Conservation (phyloP, 2,329 filamentous ascomycete genomes). For the Paradendryphiella salina region DNA sequence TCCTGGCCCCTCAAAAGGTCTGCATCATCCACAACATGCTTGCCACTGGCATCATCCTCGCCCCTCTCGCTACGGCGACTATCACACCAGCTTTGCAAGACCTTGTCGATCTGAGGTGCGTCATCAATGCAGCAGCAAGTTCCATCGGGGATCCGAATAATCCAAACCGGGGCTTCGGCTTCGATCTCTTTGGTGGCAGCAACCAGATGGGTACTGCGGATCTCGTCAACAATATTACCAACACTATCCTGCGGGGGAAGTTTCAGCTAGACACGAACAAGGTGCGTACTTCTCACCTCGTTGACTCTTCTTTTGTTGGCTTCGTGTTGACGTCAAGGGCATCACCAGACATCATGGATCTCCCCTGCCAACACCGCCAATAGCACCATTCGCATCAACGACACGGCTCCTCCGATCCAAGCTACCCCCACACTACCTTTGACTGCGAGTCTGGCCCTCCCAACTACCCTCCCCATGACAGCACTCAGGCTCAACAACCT, state of each 20-base stretch:
- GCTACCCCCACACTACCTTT: conserved; percentile 23
- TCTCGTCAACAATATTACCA: conserved; percentile 41
- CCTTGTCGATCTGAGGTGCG: conserved; percentile 30
- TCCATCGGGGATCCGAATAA: conserved; percentile 36
- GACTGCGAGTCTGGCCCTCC: conserved; percentile 19
- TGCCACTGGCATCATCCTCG: conserved; percentile 34
- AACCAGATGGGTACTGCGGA: conserved; percentile 37
- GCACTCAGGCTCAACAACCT: conserved; percentile 20
- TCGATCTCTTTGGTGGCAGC: conserved; percentile 16
- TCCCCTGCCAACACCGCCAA: conserved; percentile 7
- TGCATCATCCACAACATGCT: conserved; percentile 27
- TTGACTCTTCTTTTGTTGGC: not conserved
- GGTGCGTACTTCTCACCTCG: conserved; percentile 15
- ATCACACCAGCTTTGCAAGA: conserved; percentile 35
- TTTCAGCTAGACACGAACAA: conserved; percentile 39
- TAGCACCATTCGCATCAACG: conserved; percentile 11
- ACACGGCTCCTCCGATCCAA: conserved; percentile 7
- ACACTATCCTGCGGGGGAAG: conserved; percentile 35
- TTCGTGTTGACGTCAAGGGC: conserved; percentile 1
- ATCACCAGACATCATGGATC: conserved; percentile 26
- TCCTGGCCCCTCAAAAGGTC: not conserved
- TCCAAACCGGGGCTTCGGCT: conserved; percentile 35
- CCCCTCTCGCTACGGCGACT: conserved; percentile 23
- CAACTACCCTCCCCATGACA: conserved; percentile 15
- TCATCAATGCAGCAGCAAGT: conserved; percentile 36